Evolutionary conservation across 169 alveolate genomes (phyloP).

Genomic region (Plasmodium malariae): DNA sequence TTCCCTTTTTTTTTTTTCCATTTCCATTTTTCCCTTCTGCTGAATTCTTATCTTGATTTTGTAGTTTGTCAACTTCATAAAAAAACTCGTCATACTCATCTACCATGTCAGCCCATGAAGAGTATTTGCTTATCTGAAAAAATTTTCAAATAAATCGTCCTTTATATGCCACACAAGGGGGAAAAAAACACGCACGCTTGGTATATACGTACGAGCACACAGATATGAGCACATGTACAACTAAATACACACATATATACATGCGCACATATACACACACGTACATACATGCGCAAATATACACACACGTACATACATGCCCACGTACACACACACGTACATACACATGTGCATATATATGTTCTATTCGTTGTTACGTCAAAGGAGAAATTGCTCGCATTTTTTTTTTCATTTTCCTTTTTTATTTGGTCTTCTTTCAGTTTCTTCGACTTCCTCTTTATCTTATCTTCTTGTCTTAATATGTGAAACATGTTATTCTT

Average conservation of each 20-base stretch:
- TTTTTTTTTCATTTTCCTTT: conserved; percentile 64
- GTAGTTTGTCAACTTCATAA: conserved; percentile 49
- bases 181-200: neutral
- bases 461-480: conserved; percentile 55
- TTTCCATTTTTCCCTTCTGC: neutral
- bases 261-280: neutral
- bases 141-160: neutral
- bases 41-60: conserved; percentile 7
- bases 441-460: conserved; percentile 41
- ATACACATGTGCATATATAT: neutral
- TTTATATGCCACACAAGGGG: neutral
- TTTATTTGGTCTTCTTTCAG: conserved; percentile 45
- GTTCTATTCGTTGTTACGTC: conserved; percentile 29
- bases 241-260: neutral
- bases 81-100: conserved; percentile 67
- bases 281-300: neutral
- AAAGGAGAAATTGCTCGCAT: conserved; percentile 26
- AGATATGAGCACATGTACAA: too few relatives aligned
- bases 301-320: neutral
- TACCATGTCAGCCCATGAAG: conserved; percentile 61
- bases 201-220: too few relatives aligned
- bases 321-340: neutral
- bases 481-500: conserved; percentile 41
- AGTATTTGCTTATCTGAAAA: conserved; percentile 41
- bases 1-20: conserved; percentile 35